Base-by-base conservation (phyloP, 345 rosid species). In the Reutealis trisperma region DNA sequence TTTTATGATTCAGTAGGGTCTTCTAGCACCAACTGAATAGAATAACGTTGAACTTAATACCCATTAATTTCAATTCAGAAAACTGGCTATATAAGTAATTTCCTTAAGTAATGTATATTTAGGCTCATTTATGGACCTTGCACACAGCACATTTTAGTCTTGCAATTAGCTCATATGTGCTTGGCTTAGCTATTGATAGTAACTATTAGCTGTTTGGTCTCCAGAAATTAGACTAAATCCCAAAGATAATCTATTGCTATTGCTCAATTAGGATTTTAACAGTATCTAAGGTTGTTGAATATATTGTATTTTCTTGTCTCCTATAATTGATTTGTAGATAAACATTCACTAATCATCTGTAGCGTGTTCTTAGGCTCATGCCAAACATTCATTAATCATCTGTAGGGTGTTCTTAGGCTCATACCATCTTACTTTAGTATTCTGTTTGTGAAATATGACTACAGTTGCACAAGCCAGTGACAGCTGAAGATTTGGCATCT, bases 391-490 rank as follows among this genome's bases (percentile, higher is more conserved):
- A n/a, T 8, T 64, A 18, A 57, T 76, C 21, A 13, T 30, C 67
- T 21, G 42, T 6, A 44, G 16, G n/a, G 6, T 75, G 54, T 61
- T 63, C 18, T 18, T 51, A 21, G 22, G 27, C 70, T 63, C 51
- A 15, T 70, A 25, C 65, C 62, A 65, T 32, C 67, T 76, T 25
- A 58, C n/a, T 27, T 11, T 21, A 58, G 57, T 73, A 42, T 70
- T 54, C 58, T 16, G 7, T 54, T 18, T 73, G 6, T 69, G 83
- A 75, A 75, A 62, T 74, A 9, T 70, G 54, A 27, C 37, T 81
- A 85, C 88, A 92, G 97, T 87, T 89, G 45, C 94, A 89, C 83
- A 90, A 86, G 85, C 91, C 94, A 34, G 93, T 86, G 52, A 85
- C 84, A 55, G 81, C 77, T 19, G 94, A 88, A 83, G 93, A 90